Evolutionary conservation across 371 early-diverging fungal species (phyloP), one percentile per base, ranked within the genome.

Genomic region (Mortierella sp.): DNA sequence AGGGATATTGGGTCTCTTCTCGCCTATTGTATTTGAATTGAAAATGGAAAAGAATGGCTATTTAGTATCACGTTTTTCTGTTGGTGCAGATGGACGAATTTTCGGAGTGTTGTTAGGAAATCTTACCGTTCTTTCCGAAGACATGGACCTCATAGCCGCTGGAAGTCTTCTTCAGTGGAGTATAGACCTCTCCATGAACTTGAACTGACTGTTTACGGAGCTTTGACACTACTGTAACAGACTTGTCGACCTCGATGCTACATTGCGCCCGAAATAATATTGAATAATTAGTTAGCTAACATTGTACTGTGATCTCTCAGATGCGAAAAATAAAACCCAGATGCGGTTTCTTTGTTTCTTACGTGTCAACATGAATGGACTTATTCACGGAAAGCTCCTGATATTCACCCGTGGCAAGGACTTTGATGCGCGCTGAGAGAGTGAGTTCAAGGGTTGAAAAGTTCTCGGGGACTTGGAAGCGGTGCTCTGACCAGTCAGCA

Each of bases 101-200:
- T 4, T 3, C 1, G 52, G 52, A 52, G 19, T 19, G 14, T 14
- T 0, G 52, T 52, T 52, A 73, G 44, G 5, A 14, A 42, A 54
- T 28, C 74, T 52, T 78, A 87, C 93, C 93, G 78, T 93, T 93
- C 74, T 89, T 91, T 70, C 92, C 92, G 31, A 91, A 76, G 13
- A 87, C 82, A 52, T 77, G 75, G 21, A 92, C 71, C 31, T 83
- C 73, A 52, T 91, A 92, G 7, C 87, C 89, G 19, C 50, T 70
- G 13, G 75, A 70, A 0, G 77, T 75, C 26, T 76, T 80, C 44
- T 85, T 76, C 19, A 90, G 78, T 44, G 87, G 79, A 3, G 88
- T 77, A n/a, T 74, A 72, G 24, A 77, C 75, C 58, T 82, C 83
- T 44, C 87, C 83, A 24, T 86, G 80, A 5, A 86, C 34, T 44